Evolutionary conservation across 768 basidiomycete genomes (phyloP).

Genomic region (Boletus rubropictus): DNA sequence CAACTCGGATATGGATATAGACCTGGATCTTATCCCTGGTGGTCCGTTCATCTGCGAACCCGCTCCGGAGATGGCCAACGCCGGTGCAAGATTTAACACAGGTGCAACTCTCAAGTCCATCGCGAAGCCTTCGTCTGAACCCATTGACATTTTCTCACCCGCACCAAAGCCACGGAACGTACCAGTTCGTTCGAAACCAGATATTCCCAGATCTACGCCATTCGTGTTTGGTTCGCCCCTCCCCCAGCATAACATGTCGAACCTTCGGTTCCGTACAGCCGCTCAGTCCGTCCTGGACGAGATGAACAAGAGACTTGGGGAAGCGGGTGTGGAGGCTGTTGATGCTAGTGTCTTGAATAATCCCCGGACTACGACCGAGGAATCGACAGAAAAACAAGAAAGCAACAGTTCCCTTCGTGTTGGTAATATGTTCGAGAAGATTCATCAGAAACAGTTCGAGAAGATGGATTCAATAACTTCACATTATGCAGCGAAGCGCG

Average conservation of each 20-base stretch:
- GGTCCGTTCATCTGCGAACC: conserved; percentile 20
- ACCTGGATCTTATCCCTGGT: conserved; percentile 36
- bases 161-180: conserved; percentile 20
- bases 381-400: background rate
- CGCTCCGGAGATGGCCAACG: conserved; percentile 16
- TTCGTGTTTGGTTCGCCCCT: conserved; percentile 79
- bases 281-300: conserved; percentile 73
- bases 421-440: conserved; percentile 44
- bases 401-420: conserved; percentile 27
- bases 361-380: conserved; percentile 5
- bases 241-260: conserved; percentile 55
- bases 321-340: conserved; percentile 49
- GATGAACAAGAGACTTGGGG: conserved; percentile 69
- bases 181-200: conserved; percentile 20
- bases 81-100: conserved; percentile 13
- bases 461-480: conserved; percentile 74
- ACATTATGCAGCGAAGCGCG: conserved; percentile 44
- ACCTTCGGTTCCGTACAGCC: conserved; percentile 59
- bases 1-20: conserved; percentile 31
- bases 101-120: conserved; percentile 24
- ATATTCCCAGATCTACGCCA: conserved; percentile 33
- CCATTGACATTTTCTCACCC: conserved; percentile 40
- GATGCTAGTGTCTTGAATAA: conserved; percentile 41
- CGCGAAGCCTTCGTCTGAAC: conserved; percentile 29
- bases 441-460: conserved; percentile 59